Base-by-base conservation (phyloP, 805 yeast species). In the Suhomyces sp. region DNA sequence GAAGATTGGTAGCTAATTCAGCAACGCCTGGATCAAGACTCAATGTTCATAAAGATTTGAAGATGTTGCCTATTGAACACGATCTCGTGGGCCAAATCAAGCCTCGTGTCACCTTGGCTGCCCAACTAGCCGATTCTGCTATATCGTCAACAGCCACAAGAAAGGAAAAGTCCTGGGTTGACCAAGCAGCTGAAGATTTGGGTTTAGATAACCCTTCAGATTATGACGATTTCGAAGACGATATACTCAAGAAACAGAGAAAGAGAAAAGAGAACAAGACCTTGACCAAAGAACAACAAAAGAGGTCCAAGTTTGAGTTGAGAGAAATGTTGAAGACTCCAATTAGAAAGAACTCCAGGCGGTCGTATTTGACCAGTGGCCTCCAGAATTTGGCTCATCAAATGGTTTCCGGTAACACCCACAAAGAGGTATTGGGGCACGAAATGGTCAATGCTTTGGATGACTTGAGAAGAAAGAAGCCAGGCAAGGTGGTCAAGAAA, bases 151-250 rank as follows among this genome's bases (percentile, higher is more conserved):
- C 85, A 17, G 80, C 87, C 4, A 68, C 82, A 31, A 76, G 75
- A 37, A 87, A 86, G 60, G 94, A 90, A 57, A 84, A 83, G 51
- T 75, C 82, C 21, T 91, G 98, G 97, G 75, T 91, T 53, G 80
- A 82, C 53, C 84, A 89, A 63, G 97, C 97, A 0, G 98, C 98
- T 0, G 94, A 87, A 49, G 99, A 94, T 47, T 76, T 94, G 51
- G 99, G 96, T 7, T 70, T 92, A 39, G 97, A 88, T 33, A 77
- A 84, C 47, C 68, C 83, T 49, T 74, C 80, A 44, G 92, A 86
- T 51, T 71, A 87, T 43, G 91, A 82, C 49, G 67, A 66, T 20
- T 73, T 72, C 52, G 91, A 85, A 54, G 92, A 85, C 57, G 89
- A 84, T 55, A 76, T 81, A 43, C 68, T 87, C 48, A 81, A 81